These are phyloP conservation scores for Cladosporium oxysporum DNA, from an alignment of 2,329 filamentous ascomycete genomes.

Conservation along the genomic window DNA sequence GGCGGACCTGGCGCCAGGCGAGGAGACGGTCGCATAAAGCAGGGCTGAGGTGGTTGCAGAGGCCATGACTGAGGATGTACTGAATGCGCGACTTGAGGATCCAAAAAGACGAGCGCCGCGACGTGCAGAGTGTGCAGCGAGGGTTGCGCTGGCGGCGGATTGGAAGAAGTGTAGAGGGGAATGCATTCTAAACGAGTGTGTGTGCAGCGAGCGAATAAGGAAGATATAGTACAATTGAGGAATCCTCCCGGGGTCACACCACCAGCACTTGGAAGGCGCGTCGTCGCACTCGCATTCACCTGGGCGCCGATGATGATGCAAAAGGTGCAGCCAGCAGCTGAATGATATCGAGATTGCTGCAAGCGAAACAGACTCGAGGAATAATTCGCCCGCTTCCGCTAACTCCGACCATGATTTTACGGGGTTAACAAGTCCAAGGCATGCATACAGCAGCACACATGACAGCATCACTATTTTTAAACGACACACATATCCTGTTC, in stretches of 20 bases:
- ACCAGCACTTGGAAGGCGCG: conserved; percentile 13
- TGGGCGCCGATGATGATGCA: conserved; percentile 1
- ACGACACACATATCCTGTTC: too few species aligned
- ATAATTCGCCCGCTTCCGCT: neutral
- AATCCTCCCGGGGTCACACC: conserved; percentile 1
- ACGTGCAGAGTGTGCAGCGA: neutral
- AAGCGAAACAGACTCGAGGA: neutral
- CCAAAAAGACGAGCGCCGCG: neutral
- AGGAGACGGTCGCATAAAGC: conserved; percentile 45
- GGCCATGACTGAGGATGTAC: conserved; percentile 26
- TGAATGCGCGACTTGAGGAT: conserved; percentile 4
- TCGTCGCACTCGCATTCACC: conserved; percentile 14
- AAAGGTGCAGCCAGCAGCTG: neutral
- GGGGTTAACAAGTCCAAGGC: too few species aligned
- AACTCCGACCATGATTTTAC: neutral
- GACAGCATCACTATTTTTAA: too few species aligned
- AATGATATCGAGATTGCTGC: neutral
- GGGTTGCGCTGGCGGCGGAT: neutral
- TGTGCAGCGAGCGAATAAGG: conserved; percentile 2
- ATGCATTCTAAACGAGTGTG: conserved; percentile 15
- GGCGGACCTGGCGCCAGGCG: conserved; percentile 40
- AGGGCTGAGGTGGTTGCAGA: conserved; percentile 35
- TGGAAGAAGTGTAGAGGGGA: conserved; percentile 2
- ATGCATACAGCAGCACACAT: too few species aligned
- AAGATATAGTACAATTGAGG: conserved; percentile 3